These are phyloP conservation scores for Phytophthora chlamydospora DNA, from an alignment of 352 stramenopile genomes.

Conservation along the genomic window DNA sequence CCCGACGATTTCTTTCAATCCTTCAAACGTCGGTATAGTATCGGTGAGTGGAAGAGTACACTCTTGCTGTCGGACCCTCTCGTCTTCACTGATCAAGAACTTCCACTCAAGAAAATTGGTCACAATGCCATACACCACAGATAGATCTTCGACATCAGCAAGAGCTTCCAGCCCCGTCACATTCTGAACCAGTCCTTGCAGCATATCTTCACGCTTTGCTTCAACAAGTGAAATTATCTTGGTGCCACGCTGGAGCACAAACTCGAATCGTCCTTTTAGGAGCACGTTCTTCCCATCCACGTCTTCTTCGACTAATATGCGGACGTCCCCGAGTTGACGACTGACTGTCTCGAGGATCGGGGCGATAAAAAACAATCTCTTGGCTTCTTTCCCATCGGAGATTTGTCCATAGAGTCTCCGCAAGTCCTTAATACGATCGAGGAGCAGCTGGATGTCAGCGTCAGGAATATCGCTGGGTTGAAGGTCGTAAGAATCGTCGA, in stretches of 20 bases:
- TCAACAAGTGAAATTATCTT: slow-evolving; percentile 37
- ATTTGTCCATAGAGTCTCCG: slow-evolving; percentile 11
- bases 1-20: slow-evolving; percentile 24
- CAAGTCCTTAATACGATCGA: slow-evolving; percentile 18
- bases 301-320: slow-evolving; percentile 28
- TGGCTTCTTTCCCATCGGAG: slow-evolving; percentile 24
- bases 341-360: slow-evolving; percentile 21
- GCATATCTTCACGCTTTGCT: slow-evolving; percentile 37
- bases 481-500: slow-evolving; percentile 22
- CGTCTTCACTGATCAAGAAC: slow-evolving; percentile 25
- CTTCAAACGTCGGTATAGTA: slow-evolving; percentile 15
- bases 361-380: slow-evolving; percentile 22
- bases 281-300: slow-evolving; percentile 32
- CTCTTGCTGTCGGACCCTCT: slow-evolving; percentile 16
- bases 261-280: too few relatives aligned
- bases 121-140: slow-evolving; percentile 31
- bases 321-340: slow-evolving; percentile 23
- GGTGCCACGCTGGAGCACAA: slow-evolving; percentile 35
- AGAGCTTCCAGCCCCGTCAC: slow-evolving; percentile 33
- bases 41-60: slow-evolving; percentile 6
- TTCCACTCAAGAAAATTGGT: slow-evolving; percentile 29
- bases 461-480: slow-evolving; percentile 20
- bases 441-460: slow-evolving; percentile 26
- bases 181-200: slow-evolving; percentile 37
- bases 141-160: slow-evolving; percentile 34